phyloP scores from a whole-genome alignment of 148 eudicot species.

The Rheum nobile region DNA sequence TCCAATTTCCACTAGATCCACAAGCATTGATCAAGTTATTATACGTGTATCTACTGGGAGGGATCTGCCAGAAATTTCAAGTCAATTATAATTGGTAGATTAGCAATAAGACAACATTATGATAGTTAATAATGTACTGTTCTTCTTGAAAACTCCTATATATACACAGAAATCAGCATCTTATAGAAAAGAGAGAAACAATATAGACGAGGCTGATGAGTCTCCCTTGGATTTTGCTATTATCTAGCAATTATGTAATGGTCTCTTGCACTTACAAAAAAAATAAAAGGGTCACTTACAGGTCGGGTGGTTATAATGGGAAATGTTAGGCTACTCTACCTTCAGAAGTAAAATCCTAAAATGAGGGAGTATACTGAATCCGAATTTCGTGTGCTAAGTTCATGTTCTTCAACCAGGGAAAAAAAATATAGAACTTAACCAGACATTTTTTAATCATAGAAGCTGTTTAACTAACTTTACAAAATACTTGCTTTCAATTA shows the following conservation, averaged over 20 bases:
- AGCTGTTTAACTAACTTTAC: no score
- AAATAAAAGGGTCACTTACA: background rate
- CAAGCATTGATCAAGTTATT: slow-evolving; percentile 94
- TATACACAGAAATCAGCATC: background rate
- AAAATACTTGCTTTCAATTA: no score
- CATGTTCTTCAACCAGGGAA: no score
- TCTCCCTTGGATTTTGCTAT: background rate
- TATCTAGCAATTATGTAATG: background rate
- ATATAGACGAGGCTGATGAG: background rate
- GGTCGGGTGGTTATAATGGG: background rate
- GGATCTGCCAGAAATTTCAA: slow-evolving; percentile 40
- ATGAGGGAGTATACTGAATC: no score
- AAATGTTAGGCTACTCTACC: no score
- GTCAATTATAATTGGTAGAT: background rate
- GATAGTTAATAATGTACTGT: background rate
- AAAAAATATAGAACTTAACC: no score
- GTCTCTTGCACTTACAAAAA: no score
- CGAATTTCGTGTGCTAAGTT: no score
- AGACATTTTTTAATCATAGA: no score
- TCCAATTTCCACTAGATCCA: slow-evolving; percentile 98
- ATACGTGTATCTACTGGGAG: slow-evolving; percentile 83
- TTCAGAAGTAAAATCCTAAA: no score
- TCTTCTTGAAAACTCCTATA: background rate
- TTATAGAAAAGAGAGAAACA: background rate
- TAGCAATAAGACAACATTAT: background rate